Evolutionary conservation across 441 rosid species (phyloP), one percentile per base, ranked within the genome.

Genomic region (Metrosideros polymorpha): DNA sequence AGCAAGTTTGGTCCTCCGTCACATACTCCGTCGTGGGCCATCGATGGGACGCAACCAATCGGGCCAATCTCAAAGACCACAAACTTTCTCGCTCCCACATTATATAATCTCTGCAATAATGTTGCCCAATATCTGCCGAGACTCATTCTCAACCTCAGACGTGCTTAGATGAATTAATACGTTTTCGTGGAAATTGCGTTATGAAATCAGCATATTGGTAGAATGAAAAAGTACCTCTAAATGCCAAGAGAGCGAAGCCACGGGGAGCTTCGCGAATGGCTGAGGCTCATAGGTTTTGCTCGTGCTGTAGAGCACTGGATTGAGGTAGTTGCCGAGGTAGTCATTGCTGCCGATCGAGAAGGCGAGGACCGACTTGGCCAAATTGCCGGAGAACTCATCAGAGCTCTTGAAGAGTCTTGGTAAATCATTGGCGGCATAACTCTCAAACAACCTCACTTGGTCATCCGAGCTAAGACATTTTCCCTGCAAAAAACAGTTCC

Each of bases 31-130:
- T 39, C 45, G 63, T 85, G 86, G 45, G 89, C 57, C 7, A 92
- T 57, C 1, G 89, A 84, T 0, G 94, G 94, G 42, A 91, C 87
- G 92, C 94, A 92, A 4, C 94, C 94, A 1, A 92, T 84, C 2
- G 94, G 93, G 1, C 96, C 96, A 30, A 94, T 51, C 76, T 91
- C 93, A 43, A 85, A 87, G 85, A 90, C 85, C 25, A 92, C 85
- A 1, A 92, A 84, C 86, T 91, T 92, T 42, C 93, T 90, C 1
- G 89, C 91, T 85, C 94, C 95, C 63, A 82, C 22, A 5, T 50
- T 82, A 24, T 91, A 86, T 50, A 93, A 56, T 63, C 85, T 90
- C 93, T 92, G 90, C 76, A 85, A 12, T 43, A 49, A 27, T 22
- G 30, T 32, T 24, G 59, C 75, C 47, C 59, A 15, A 6, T 25